phyloP scores from a whole-genome alignment of 495 filamentous ascomycete genomes.

The Amorphotheca resinae region DNA sequence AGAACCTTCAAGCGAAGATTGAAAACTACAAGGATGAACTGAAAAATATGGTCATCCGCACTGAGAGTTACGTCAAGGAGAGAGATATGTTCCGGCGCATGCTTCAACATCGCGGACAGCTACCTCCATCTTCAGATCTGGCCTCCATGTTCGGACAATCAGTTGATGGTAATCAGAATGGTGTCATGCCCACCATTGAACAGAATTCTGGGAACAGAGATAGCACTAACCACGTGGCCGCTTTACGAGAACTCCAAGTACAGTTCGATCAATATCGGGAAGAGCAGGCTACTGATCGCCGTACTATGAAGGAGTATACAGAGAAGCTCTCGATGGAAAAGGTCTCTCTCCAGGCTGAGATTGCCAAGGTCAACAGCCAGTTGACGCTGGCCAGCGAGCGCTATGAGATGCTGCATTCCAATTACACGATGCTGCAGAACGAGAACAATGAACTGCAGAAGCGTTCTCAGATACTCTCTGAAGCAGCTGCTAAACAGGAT shows the following conservation, averaged over 20 bases:
- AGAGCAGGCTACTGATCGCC: conserved; percentile 67
- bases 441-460: conserved; percentile 81
- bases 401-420: conserved; percentile 81
- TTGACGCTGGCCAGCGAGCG: conserved; percentile 69
- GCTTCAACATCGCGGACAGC: conserved; percentile 62
- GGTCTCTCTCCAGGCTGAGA: conserved; percentile 64
- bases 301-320: conserved; percentile 72
- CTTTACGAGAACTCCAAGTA: conserved; percentile 72
- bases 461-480: conserved; percentile 58
- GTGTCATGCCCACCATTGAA: conserved; percentile 39
- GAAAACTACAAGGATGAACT: conserved; percentile 54
- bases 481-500: conserved; percentile 80
- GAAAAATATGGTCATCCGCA: conserved; percentile 59
- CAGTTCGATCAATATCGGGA: conserved; percentile 85
- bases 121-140: conserved; percentile 45
- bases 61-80: conserved; percentile 87
- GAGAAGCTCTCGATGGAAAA: conserved; percentile 74
- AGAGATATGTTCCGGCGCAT: conserved; percentile 95
- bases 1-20: conserved; percentile 54
- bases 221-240: conserved; percentile 47
- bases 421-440: conserved; percentile 65
- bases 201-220: conserved; percentile 30
- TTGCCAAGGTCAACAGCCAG: conserved; percentile 65
- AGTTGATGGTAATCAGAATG: conserved; percentile 31
- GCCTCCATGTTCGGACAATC: conserved; percentile 55